Evolutionary conservation across 352 stramenopile genomes (phyloP), one percentile per base, ranked within the genome.

Genomic region (Phytopythium oedochilum): DNA sequence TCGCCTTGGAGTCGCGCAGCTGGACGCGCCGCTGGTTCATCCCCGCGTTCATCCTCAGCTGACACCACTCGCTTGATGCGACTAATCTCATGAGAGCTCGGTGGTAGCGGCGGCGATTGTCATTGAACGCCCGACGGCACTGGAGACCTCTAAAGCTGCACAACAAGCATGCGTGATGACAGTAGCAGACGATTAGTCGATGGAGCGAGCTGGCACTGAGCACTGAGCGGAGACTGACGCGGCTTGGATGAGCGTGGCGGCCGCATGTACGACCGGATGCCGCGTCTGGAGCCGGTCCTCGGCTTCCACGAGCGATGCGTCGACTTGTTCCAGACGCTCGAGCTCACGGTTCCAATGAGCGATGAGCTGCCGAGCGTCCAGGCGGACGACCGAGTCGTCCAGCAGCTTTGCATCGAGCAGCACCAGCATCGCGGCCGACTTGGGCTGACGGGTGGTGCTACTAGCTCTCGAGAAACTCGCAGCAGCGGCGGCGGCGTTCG

Each of bases 31-130:
- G 58, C 26, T 44, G 47, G 17, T 57, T 44, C 15, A 66, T 68
- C 5, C 53, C 53, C 14, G 32, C 47, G 42, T 75, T 75, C 63
- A 86, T 80, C 18, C 75, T 70, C 5, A 71, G 57, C 29, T 71
- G 78, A 29, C 75, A 83, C 1, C 44, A 47, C 17, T 78, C 72
- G 9, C 64, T 67, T 2, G 72, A 81, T 11, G 64, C 36, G 10
- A 72, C 50, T 29, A 73, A 51, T 22, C 57, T 50, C 6, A 45
- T 51, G 12, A 57, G 39, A 8, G 31, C 43, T 44, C 64, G 59
- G 3, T 56, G 56, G 48, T 60, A 46, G 6, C 52, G 43, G 0
- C 48, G 53, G 0, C 38, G 38, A 22, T 65, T 29, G 12, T 66
- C 48, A 3, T 39, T 38, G 12, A 53, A 60, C 22, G 53, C 25